These are phyloP conservation scores for Backusella circina DNA, from an alignment of 192 early-diverging fungal species.

Conservation along the genomic window DNA sequence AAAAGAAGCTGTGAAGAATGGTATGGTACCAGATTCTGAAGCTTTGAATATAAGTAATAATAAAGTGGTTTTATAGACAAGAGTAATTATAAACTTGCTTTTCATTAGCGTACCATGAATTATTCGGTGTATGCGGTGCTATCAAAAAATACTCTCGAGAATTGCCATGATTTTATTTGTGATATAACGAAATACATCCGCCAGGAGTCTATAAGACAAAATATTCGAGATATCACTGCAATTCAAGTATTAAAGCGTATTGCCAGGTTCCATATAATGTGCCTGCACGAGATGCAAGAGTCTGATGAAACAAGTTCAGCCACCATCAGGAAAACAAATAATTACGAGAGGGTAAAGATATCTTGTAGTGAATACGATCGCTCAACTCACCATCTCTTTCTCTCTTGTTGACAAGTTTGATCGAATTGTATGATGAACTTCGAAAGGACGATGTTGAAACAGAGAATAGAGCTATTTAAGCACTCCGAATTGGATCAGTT, in stretches of 20 bases:
- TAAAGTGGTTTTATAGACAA: background rate
- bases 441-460: constrained; percentile 43
- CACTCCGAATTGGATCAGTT: constrained; percentile 67
- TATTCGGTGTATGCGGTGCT: constrained; percentile 59
- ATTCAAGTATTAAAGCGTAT: constrained; percentile 75
- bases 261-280: constrained; percentile 85
- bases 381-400: background rate
- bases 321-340: constrained; percentile 87
- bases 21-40: too few relatives aligned
- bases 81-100: background rate
- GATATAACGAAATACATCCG: constrained; percentile 83
- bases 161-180: constrained; percentile 80
- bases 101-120: constrained; percentile 50
- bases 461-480: constrained; percentile 75
- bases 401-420: constrained; percentile 68
- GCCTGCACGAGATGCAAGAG: constrained; percentile 69
- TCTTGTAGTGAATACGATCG: background rate
- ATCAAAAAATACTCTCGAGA: constrained; percentile 48
- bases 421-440: constrained; percentile 85
- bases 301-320: constrained; percentile 53
- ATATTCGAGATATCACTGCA: constrained; percentile 66
- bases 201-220: constrained; percentile 87
- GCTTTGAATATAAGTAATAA: constrained; percentile 55
- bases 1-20: too few relatives aligned
- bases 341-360: constrained; percentile 69